Base-by-base conservation (phyloP, 2,329 filamentous ascomycete genomes). In the Thyridium curvatum region DNA sequence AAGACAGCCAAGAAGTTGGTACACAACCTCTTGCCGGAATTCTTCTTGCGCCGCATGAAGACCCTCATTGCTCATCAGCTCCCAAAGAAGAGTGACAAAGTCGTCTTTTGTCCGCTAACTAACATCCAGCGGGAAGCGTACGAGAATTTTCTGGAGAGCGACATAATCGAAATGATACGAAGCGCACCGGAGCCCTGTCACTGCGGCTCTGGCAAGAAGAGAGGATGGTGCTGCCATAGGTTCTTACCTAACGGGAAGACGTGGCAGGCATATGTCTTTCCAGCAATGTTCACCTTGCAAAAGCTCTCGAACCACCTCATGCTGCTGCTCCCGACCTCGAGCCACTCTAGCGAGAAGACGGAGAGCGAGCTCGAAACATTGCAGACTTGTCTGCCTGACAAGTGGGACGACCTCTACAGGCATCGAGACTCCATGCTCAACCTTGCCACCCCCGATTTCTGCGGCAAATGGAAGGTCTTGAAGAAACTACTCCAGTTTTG, bases 381-480 rank as follows among this genome's bases (percentile, higher is more conserved):
- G 2, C 72, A 86, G 53, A 73, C 78, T 2, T 88, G 86, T 39
- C 67, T 90, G 13, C 91, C 93, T 0, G 70, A 84, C 29, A 67
- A 71, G 3, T 96, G 88, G 86, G 69, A 80, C 51, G 66, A 80
- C 15, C 68, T 95, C 0, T 93, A 89, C 54, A 68, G 69, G 10
- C 77, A 83, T 15, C 76, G 87, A 32, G 87, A 95, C 50, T 86
- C 80, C 8, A 83, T 97, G 42, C 63, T 86, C 37, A 85, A 84
- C 50, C 82, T 89, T 37, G 83, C 89, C 2, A 89, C 95, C 50
- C 84, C 87, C 0, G 85, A 94, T 41, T 96, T 90, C 48, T 98
- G 93, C 54, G 93, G 93, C 4, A 98, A 98, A 61, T 98, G 93
- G 93, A 89, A 87, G 54, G 79, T 98, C 1, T 61, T 98, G 21